Base-by-base conservation (phyloP, 495 filamentous ascomycete species). In the Aspergillus bertholletiae region DNA sequence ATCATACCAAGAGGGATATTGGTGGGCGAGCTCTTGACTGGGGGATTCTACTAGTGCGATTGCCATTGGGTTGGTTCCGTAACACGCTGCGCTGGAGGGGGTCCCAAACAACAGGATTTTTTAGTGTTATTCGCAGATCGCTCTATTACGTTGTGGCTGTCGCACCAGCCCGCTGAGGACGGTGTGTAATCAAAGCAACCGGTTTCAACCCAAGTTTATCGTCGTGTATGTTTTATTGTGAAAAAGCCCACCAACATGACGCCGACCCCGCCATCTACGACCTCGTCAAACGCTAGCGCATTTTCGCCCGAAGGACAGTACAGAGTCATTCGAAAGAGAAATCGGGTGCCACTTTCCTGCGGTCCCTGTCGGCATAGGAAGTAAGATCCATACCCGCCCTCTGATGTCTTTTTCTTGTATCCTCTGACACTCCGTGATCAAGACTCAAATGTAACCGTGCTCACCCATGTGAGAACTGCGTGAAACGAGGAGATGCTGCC, bases 331-430 rank as follows among this genome's bases (percentile, higher is more conserved):
- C 85, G 93, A 58, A 96, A 96, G 74, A 84, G 94, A 66, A 99
- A 99, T 61, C 80, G 94, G 53, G 89, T 99, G 15, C 94, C 94
- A 27, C 78, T 99, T 37, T 96, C 92, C 41, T 99, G 94, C 68
- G 94, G 84, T 52, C 92, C 94, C 21, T 99, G 94, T 68, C 80
- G 94, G 62, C 87, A 92, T 64, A 84, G 94, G 79, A 98, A 98
- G 94, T 96, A 78, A 80, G 88, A 63, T 43, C 55, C 56, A 49
- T 28, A 30, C 54, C 26, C 54, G 56, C 23, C 20, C 40, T 55
- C 59, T 74, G 17, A 54, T 53, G 21, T 35, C 40, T 49, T 57
- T 2, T 18, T 43, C 76, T 71, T 53, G 37, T 49, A 27, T 46
- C 27, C 22, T 57, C 57, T 68, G 70, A 72, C 67, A 64, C 27